phyloP scores from a whole-genome alignment of 495 filamentous ascomycete genomes.

The Xylaria telfairii region DNA sequence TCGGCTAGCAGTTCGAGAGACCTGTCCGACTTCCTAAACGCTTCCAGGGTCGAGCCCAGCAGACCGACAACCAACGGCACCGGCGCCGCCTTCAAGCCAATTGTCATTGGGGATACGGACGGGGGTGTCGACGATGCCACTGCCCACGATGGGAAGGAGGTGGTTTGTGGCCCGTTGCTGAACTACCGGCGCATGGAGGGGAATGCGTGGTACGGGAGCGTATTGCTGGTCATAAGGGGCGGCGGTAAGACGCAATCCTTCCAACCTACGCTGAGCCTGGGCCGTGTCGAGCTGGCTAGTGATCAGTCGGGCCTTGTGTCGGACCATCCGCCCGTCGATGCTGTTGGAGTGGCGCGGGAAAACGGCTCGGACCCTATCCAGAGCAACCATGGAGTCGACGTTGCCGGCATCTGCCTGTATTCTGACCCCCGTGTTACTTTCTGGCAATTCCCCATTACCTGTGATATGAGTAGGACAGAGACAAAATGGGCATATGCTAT shows the following conservation, averaged over 20 bases:
- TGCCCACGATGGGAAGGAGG: slow-evolving; percentile 57
- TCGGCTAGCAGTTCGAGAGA: slow-evolving; percentile 48
- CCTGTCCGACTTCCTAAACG: slow-evolving; percentile 58
- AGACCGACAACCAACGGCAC: slow-evolving; percentile 31
- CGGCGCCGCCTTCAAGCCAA: slow-evolving; percentile 44
- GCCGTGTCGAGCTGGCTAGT: slow-evolving; percentile 31
- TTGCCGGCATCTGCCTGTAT: slow-evolving; percentile 71
- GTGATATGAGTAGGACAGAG: slow-evolving; percentile 62
- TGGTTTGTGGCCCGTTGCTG: slow-evolving; percentile 80
- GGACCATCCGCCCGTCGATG: slow-evolving; percentile 27
- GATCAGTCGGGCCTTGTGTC: slow-evolving; percentile 28
- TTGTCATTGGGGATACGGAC: slow-evolving; percentile 47
- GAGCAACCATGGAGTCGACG: slow-evolving; percentile 37
- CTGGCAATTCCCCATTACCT: slow-evolving; percentile 75
- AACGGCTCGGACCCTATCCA: slow-evolving; percentile 23
- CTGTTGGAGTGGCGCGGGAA: slow-evolving; percentile 2
- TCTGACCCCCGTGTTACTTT: slow-evolving; percentile 78
- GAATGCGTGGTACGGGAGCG: slow-evolving; percentile 79
- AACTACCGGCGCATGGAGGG: slow-evolving; percentile 85
- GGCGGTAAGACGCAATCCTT: slow-evolving; percentile 53
- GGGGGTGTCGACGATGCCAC: slow-evolving; percentile 29
- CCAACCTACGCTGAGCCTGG: slow-evolving; percentile 41
- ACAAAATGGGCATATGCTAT: slow-evolving; percentile 67
- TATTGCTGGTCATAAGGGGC: slow-evolving; percentile 77
- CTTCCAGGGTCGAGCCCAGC: slow-evolving; percentile 48